These are phyloP conservation scores for Xylaria scruposa DNA, from an alignment of 495 filamentous ascomycete species.

Conservation along the genomic window DNA sequence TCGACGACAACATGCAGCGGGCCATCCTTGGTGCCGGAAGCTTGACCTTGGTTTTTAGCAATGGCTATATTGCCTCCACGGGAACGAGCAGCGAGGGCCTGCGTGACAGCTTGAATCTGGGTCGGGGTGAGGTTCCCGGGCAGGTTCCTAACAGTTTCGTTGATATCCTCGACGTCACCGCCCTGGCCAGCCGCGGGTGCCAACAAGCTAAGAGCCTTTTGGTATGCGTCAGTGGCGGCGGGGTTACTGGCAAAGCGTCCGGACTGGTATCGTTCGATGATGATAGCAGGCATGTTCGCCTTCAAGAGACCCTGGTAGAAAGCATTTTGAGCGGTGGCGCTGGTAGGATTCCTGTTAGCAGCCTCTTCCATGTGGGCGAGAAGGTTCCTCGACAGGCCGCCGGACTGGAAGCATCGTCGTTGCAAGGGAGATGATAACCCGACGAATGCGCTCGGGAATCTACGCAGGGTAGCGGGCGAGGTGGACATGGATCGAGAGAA, in stretches of 20 bases:
- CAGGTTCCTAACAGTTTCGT: conserved; percentile 38
- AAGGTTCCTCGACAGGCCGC: conserved; percentile 52
- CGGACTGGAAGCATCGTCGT: conserved; percentile 48
- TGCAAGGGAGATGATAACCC: conserved; percentile 33
- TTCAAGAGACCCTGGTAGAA: conserved; percentile 92
- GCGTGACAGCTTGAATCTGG: conserved; percentile 82
- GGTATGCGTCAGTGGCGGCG: conserved; percentile 74
- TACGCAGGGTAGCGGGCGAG: conserved; percentile 29
- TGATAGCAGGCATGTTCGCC: conserved; percentile 89
- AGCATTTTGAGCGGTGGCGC: conserved; percentile 83
- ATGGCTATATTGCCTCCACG: conserved; percentile 70
- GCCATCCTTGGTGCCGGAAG: conserved; percentile 71
- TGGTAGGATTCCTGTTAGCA: conserved; percentile 89
- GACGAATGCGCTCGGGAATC: conserved; percentile 30
- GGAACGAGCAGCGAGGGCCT: conserved; percentile 81
- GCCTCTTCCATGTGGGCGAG: conserved; percentile 72
- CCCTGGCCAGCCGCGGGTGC: conserved; percentile 43
- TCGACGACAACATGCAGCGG: conserved; percentile 97
- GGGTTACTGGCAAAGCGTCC: conserved; percentile 82
- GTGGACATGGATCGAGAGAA: conserved; percentile 38
- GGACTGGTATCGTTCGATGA: conserved; percentile 86
- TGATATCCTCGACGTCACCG: conserved; percentile 41
- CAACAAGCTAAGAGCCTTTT: conserved; percentile 72
- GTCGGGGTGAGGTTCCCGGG: conserved; percentile 57
- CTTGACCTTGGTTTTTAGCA: conserved; percentile 46